phyloP scores from a whole-genome alignment of 345 rosid genomes.

The Eucalyptus cloeziana region DNA sequence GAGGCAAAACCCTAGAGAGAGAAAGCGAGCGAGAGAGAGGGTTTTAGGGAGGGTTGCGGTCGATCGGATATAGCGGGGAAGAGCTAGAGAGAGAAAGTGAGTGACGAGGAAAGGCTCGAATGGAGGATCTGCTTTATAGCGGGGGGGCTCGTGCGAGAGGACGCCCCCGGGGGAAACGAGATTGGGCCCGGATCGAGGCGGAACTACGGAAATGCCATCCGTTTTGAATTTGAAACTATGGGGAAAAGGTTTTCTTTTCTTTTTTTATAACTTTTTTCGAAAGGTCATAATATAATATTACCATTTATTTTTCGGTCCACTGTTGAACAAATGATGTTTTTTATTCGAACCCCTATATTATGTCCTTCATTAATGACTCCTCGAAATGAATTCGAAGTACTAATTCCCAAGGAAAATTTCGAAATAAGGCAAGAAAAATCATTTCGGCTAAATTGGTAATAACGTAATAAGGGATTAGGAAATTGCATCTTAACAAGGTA shows the following conservation, averaged over 20 bases:
- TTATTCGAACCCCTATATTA: not conserved
- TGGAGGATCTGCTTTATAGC: not conserved
- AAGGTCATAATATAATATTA: not conserved
- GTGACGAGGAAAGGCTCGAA: not conserved
- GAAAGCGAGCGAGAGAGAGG: not conserved
- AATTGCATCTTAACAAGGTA: not conserved
- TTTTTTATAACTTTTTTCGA: not conserved
- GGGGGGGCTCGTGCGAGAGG: not conserved
- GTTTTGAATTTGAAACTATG: not conserved
- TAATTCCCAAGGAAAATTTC: not conserved
- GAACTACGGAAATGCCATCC: constrained; percentile 8
- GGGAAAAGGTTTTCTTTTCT: not conserved
- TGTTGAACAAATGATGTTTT: not conserved
- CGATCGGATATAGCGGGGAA: not conserved
- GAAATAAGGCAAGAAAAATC: not conserved
- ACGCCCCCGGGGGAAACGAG: not conserved
- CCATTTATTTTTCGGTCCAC: not conserved
- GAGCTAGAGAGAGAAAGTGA: not conserved
- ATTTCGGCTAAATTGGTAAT: not conserved
- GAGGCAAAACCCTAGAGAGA: not conserved
- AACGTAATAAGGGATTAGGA: not conserved
- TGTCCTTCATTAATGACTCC: not conserved
- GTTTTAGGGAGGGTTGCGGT: not conserved
- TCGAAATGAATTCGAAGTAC: not conserved
- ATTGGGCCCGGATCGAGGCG: constrained; percentile 1